Base-by-base conservation (phyloP, 2,329 filamentous ascomycete genomes). In the Penicillium thymicola region DNA sequence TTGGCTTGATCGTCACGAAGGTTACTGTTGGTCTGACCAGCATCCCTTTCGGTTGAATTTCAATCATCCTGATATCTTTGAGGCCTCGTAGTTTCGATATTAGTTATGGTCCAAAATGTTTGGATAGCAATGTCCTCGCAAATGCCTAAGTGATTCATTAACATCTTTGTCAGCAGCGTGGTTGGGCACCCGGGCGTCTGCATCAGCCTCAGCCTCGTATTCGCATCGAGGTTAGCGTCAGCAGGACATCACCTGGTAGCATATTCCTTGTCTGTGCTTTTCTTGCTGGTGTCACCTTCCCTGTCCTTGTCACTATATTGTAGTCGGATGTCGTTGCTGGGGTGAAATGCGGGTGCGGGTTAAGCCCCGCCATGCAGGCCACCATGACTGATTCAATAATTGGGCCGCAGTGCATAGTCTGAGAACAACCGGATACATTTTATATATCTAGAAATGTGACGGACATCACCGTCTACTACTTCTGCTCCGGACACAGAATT, bases 191-290 rank as follows among this genome's bases (percentile, higher is more conserved):
- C 21, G 7, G 9, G 18, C 18, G 43, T 34, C 28, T 16, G 27
- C n/a, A 30, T 28, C 27, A 30, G 42, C 43, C 43, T 44, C 21
- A 16, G 14, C 42, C 42, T 32, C 43, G 43, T 45, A 45, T 45
- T 45, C 18, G 18, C n/a, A 21, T 32, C 13, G n/a, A 23, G 28
- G 7, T 32, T 32, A 23, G 18, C 28, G 14, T 32, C 43, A 45
- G 18, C 18, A 32, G 43, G 4, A 23, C 11, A 23, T 9, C 11
- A 25, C 2, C 5, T 4, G 9, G 18, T 1, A 6, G 28, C 18
- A 32, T 32, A 2, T 23, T 16, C 43, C 43, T 14, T 45, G 18
- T 9, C n/a, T 23, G 4, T 8, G 6, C 11, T 2, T 45, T 32
- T 13, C 4, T 45, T 7, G 2, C n/a, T 16, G 23, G 1, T 0